Evolutionary conservation across 2,329 filamentous ascomycete genomes (phyloP), one percentile per base, ranked within the genome.

Genomic region (Pyrenophora teres): DNA sequence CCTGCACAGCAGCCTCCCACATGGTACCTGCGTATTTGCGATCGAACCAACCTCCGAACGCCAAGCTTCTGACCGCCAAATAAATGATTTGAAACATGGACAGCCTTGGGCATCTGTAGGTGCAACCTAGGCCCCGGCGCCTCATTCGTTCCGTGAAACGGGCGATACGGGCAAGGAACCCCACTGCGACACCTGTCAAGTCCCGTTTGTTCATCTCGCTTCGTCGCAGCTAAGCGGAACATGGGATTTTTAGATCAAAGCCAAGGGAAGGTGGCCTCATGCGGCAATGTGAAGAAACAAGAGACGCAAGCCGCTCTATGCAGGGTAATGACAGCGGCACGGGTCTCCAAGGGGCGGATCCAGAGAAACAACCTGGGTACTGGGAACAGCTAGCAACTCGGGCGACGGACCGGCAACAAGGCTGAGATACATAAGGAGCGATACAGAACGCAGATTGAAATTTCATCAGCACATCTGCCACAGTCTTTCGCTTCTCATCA

Each of bases 121-220:
- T 38, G 23, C n/a, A 21, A 30, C 18, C 12, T 37, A 27, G 30
- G 40, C 30, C 18, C 9, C 7, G 10, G 16, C 35, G 25, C 15
- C 21, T 32, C 13, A 15, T 31, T 35, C 37, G 38, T 30, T 37
- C 12, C n/a, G 16, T 18, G 27, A 43, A 43, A 33, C 19, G 32
- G 25, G 39, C 39, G 23, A 39, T 31, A 49, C 32, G 39, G 27
- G 38, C 15, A 40, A 13, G 21, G 8, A 48, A 48, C 21, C 31
- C 38, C 21, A 48, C 38, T 41, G 10, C 25, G 35, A 30, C 46
- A 42, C 30, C 46, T 42, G 15, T 30, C 38, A 27, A 12, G 19
- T 12, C 19, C 37, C 46, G 32, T 42, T 30, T 36, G 21, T 13
- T 49, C 46, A 49, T 49, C 10, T 49, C 46, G 46, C 46, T 49